These are phyloP conservation scores for Pleoardoris graminearum DNA, from an alignment of 2,329 filamentous ascomycete genomes.

Conservation along the genomic window DNA sequence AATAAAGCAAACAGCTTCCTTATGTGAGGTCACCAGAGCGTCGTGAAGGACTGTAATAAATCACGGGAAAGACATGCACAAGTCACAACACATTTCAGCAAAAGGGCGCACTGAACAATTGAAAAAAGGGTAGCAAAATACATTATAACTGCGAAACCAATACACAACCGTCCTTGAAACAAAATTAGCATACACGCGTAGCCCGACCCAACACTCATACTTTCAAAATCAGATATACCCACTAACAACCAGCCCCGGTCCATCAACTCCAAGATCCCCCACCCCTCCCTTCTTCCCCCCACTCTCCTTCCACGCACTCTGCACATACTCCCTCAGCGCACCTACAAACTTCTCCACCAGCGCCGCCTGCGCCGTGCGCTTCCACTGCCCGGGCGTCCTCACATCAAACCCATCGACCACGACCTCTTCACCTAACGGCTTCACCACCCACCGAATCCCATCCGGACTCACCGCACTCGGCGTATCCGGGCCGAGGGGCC, in stretches of 20 bases:
- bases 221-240: conserved; percentile 11
- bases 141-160: not conserved
- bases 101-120: no score
- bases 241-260: conserved; percentile 25
- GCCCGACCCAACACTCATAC: no score
- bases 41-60: no score
- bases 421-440: conserved; percentile 32
- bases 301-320: conserved; percentile 22
- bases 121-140: no score
- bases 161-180: not conserved
- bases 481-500: conserved; percentile 32
- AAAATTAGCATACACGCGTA: not conserved
- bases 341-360: conserved; percentile 22
- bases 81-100: no score
- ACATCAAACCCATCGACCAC: conserved; percentile 37
- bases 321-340: conserved; percentile 22
- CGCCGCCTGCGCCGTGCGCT: conserved; percentile 26
- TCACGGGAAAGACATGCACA: no score
- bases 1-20: no score
- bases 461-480: conserved; percentile 34
- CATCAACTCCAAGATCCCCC: conserved; percentile 26
- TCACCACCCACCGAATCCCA: conserved; percentile 17
- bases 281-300: conserved; percentile 17
- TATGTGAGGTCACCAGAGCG: no score
- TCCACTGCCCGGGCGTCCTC: conserved; percentile 29